These are phyloP conservation scores for Cubamyces lactineus DNA, from an alignment of 768 basidiomycete genomes.

Conservation along the genomic window DNA sequence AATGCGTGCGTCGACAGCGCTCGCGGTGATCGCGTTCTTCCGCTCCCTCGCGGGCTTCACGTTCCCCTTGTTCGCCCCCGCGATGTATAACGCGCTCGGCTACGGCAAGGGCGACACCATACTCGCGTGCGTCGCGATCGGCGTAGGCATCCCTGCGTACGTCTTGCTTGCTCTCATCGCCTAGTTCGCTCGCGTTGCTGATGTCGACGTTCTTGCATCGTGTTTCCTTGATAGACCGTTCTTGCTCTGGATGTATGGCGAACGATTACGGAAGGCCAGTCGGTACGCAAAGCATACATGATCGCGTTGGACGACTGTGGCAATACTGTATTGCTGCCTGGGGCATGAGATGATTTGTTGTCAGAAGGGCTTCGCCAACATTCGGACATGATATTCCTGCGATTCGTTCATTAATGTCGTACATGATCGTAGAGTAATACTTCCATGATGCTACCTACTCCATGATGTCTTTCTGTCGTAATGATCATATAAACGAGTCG, in stretches of 20 bases:
- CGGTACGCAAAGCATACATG: no score
- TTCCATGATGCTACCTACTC: neutral
- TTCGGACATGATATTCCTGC: no score
- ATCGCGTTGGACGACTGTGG: no score
- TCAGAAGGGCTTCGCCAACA: no score
- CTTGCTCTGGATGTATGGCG: conserved; percentile 40
- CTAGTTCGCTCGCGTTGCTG: neutral
- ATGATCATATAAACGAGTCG: no score
- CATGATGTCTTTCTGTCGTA: no score
- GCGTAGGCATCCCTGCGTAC: conserved; percentile 58
- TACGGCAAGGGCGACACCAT: conserved; percentile 72
- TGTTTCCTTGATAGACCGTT: conserved; percentile 37
- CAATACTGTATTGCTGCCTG: no score
- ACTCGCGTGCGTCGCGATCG: conserved; percentile 57
- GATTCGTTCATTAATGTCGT: no score
- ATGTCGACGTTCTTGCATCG: conserved; percentile 30
- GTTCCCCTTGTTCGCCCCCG: conserved; percentile 74
- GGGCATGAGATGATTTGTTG: no score
- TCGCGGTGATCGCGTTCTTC: conserved; percentile 65
- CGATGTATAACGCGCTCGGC: conserved; percentile 65
- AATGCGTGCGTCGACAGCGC: conserved; percentile 38
- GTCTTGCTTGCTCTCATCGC: conserved; percentile 36
- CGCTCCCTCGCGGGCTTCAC: conserved; percentile 70
- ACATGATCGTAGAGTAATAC: no score
- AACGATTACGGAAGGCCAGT: no score